Evolutionary conservation across 306 rosid genomes (phyloP).

Genomic region (Canavalia ensiformis): DNA sequence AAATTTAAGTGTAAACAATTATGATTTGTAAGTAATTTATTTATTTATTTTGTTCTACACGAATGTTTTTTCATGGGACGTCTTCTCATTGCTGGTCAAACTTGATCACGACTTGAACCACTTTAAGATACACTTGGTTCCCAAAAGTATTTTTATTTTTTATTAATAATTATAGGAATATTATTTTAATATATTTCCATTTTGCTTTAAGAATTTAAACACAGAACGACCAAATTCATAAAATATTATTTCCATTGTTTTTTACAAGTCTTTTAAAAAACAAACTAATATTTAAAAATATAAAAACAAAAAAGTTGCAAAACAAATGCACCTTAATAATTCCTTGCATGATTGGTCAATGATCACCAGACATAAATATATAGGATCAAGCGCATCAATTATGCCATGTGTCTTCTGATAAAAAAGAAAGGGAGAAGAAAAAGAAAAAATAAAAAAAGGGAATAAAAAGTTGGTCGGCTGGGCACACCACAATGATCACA

Average conservation of each 20-base stretch:
- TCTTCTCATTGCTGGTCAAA: neutral
- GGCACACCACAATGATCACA: neutral
- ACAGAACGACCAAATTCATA: neutral
- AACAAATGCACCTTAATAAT: neutral
- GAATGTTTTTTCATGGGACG: neutral
- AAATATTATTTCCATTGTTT: neutral
- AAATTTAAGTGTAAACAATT: neutral
- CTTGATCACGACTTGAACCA: neutral
- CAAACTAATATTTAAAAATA: neutral
- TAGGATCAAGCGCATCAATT: neutral
- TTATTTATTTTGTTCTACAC: no score
- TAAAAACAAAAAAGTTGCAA: neutral
- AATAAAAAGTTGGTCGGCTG: conserved; percentile 41
- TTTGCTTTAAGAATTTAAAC: neutral
- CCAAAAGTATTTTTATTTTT: neutral
- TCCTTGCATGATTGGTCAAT: neutral
- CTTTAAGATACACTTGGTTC: neutral
- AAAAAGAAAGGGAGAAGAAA: neutral
- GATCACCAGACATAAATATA: conserved; percentile 13
- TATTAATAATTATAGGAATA: neutral
- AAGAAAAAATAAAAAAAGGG: neutral
- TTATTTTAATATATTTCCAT: neutral
- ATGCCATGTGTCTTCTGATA: conserved; percentile 1
- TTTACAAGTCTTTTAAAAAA: neutral
- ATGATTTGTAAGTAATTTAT: neutral